Base-by-base conservation (phyloP, 164 flowering plant species). In the Pachysandra terminalis region DNA sequence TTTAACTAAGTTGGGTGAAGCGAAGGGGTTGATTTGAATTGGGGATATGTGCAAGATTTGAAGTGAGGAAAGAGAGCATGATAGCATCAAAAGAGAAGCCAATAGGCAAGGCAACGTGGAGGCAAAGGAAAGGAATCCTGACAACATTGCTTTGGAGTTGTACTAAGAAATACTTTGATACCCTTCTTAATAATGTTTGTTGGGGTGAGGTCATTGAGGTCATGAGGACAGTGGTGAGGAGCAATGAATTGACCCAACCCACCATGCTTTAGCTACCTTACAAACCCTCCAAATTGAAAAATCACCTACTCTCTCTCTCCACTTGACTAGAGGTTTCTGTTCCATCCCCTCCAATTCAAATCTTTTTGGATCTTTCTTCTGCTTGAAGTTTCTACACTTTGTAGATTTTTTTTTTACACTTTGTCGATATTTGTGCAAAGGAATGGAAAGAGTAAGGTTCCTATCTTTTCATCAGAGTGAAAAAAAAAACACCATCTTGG, bases 111-210 rank as follows among this genome's bases (percentile, higher is more conserved):
- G 63, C 63, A 69, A 74, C 77, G 77, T 74, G 77, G 77, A 69
- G 73, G 77, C 73, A 65, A 74, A 69, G 77, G 73, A 65, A 74
- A 74, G 77, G 77, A 74, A 73, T 68, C 68, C 76, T 68, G 72
- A 73, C 76, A 69, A 66, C 63, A 41, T 65, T 74, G 73, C 69
- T 69, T 55, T 58, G 57, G 26, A 58, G 26, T 61, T 65, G 73
- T 55, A 65, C 73, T 45, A 61, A 69, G 70, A 27, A 53, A 61
- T 59, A 61, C 59, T 61, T 65, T 55, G 67, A 69, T 55, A 28
- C 61, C 57, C 63, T 61, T 45, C 68, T 65, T 65, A 74, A 74
- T 74, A 74, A 69, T 65, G 73, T 70, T 61, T 49, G 73, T 65
- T 69, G 70, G 62, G 66, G 69, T 40, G 69, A 26, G 27, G 61